A percentile compares a stretch with the other conserved stretches of the same genome.
Conservation (phyloP, 1,284 basidiomycete genomes). For the Ganoderma lingzhi region DNA sequence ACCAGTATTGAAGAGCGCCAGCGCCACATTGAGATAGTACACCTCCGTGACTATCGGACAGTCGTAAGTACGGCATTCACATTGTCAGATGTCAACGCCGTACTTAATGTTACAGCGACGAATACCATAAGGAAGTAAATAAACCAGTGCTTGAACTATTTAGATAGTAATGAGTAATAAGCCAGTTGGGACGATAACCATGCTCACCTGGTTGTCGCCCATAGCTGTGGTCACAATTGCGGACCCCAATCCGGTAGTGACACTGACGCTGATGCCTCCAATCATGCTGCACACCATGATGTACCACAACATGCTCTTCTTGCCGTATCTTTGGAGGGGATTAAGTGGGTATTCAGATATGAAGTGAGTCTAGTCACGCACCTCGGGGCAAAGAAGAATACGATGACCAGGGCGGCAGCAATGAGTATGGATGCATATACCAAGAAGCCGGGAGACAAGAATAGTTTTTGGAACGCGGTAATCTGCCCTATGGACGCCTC, state of each 20-base stretch:
- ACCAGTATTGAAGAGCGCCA: constrained; percentile 95
- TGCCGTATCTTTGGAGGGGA: constrained; percentile 73
- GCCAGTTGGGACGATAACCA: constrained; percentile 21
- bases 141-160: constrained; percentile 82
- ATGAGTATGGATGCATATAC: constrained; percentile 78
- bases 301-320: constrained; percentile 96
- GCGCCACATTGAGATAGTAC: constrained; percentile 96
- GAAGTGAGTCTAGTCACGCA: constrained; percentile 40
- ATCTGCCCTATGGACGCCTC: constrained; percentile 88
- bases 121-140: constrained; percentile 90
- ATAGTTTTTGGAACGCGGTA: constrained; percentile 80
- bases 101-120: constrained; percentile 83
- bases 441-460: constrained; percentile 89
- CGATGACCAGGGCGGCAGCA: constrained; percentile 66
- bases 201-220: constrained; percentile 82
- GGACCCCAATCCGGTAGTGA: constrained; percentile 93
- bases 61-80: constrained; percentile 13
- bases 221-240: constrained; percentile 89
- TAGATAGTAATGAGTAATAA: constrained; percentile 7
- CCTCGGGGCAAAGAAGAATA: constrained; percentile 85
- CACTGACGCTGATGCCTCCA: constrained; percentile 95
- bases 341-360: background rate
- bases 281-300: constrained; percentile 95
- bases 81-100: constrained; percentile 37
- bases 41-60: constrained; percentile 79